A percentile compares a stretch with the other conserved stretches of the same genome.
Conservation (phyloP, 345 rosid genomes). For the Eucalyptus urophylla region DNA sequence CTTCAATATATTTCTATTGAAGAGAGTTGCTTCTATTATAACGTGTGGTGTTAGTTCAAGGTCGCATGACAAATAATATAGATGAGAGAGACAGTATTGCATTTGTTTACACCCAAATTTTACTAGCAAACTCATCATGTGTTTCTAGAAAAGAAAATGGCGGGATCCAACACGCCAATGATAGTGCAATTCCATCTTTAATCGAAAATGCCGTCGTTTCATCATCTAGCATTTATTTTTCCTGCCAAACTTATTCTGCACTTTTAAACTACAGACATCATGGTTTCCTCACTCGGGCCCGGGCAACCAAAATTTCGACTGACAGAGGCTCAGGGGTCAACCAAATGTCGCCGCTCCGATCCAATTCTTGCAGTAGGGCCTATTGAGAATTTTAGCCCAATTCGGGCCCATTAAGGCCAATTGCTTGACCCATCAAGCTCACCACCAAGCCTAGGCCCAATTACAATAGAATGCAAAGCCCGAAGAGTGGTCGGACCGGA, state of each 20-base stretch:
- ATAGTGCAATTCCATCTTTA: not conserved
- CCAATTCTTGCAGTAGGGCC: not conserved
- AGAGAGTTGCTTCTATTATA: not conserved
- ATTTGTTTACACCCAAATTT: not conserved
- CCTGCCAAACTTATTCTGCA: not conserved
- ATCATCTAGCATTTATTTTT: not conserved
- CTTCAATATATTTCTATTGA: not conserved
- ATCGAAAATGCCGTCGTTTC: not conserved
- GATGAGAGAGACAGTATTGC: not conserved
- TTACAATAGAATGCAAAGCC: too few relatives aligned
- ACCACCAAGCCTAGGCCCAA: not conserved
- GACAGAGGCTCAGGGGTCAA: not conserved
- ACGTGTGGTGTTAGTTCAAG: accelerated
- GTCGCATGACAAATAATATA: not conserved
- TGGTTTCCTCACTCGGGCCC: not conserved
- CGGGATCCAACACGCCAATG: accelerated
- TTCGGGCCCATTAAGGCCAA: not conserved
- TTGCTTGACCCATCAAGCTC: not conserved
- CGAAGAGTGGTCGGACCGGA: too few relatives aligned
- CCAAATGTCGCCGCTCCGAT: not conserved
- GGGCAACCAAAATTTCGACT: not conserved
- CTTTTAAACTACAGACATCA: not conserved
- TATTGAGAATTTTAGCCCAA: not conserved
- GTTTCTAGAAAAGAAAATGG: not conserved
- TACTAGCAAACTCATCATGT: not conserved